phyloP scores from a whole-genome alignment of 2,329 filamentous ascomycete genomes.

The Aureobasidium pullulans region DNA sequence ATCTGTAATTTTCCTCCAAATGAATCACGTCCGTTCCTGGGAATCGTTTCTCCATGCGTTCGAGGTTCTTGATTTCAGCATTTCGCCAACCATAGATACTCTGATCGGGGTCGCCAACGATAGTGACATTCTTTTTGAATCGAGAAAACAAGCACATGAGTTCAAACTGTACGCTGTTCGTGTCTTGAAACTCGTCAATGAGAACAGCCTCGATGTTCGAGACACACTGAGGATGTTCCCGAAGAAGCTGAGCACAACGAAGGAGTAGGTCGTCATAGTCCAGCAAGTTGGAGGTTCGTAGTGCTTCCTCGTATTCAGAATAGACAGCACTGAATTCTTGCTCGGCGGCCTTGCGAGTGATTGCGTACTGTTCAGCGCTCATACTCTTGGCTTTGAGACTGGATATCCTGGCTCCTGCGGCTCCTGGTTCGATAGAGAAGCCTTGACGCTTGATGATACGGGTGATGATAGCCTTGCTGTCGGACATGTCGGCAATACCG shows the following conservation, averaged over 20 bases:
- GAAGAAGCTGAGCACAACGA: constrained; percentile 72
- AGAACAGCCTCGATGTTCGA: constrained; percentile 84
- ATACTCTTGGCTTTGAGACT: constrained; percentile 52
- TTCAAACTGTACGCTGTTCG: constrained; percentile 90
- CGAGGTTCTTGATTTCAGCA: constrained; percentile 83
- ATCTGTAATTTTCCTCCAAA: constrained; percentile 90
- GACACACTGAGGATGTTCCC: constrained; percentile 67
- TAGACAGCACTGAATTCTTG: constrained; percentile 63
- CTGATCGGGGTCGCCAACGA: constrained; percentile 94
- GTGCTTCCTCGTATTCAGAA: constrained; percentile 67
- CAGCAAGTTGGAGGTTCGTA: constrained; percentile 70
- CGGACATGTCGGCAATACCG: constrained; percentile 79
- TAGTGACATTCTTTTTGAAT: constrained; percentile 67
- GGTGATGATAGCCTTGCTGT: constrained; percentile 71
- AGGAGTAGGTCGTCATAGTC: constrained; percentile 93
- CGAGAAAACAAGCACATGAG: constrained; percentile 84
- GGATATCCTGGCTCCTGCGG: constrained; percentile 68
- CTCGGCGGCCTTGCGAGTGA: constrained; percentile 37
- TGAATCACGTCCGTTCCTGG: constrained; percentile 73
- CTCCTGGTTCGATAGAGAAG: constrained; percentile 59
- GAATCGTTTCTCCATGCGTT: constrained; percentile 68
- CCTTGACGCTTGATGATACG: constrained; percentile 65
- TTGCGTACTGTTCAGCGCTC: constrained; percentile 36
- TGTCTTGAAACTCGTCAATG: constrained; percentile 97
- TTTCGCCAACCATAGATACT: constrained; percentile 96